A percentile compares a stretch with the other conserved stretches of the same genome.
Conservation (phyloP, 352 stramenopile species). For the Pythium sp. region DNA sequence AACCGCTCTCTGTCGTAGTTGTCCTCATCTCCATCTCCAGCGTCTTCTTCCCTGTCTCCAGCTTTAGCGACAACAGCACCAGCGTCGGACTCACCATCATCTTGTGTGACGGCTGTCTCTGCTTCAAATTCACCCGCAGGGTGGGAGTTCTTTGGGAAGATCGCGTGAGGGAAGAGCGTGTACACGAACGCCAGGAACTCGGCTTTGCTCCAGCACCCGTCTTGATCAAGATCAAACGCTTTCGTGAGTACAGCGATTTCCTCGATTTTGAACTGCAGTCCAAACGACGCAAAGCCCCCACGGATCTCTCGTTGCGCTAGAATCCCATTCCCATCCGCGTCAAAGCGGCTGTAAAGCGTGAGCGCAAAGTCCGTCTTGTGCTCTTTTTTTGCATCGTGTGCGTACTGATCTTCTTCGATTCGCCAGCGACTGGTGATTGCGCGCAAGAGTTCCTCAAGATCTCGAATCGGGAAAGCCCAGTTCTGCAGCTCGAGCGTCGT, state of each 20-base stretch:
- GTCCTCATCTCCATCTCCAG: slow-evolving; percentile 9
- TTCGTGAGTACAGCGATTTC: slow-evolving; percentile 45
- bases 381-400: not conserved
- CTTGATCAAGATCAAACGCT: slow-evolving; percentile 49
- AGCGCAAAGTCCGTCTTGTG: slow-evolving; percentile 19
- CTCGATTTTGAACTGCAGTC: slow-evolving; percentile 32
- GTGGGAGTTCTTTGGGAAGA: not conserved
- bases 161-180: slow-evolving; percentile 27
- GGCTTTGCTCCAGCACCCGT: slow-evolving; percentile 46
- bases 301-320: slow-evolving; percentile 56
- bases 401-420: slow-evolving; percentile 9
- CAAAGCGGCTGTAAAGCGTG: slow-evolving; percentile 48
- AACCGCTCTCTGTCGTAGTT: slow-evolving; percentile 24
- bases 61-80: not conserved
- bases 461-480: slow-evolving; percentile 56
- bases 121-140: not conserved
- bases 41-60: not conserved
- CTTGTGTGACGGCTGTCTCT: not conserved
- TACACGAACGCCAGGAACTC: slow-evolving; percentile 54
- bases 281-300: slow-evolving; percentile 42
- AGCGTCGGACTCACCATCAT: not conserved
- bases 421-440: slow-evolving; percentile 37
- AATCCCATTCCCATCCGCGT: slow-evolving; percentile 53
- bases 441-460: slow-evolving; percentile 57
- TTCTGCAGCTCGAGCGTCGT: slow-evolving; percentile 47